These are phyloP conservation scores for Claviceps purpurea DNA, from an alignment of 2,329 filamentous ascomycete species.

Conservation along the genomic window DNA sequence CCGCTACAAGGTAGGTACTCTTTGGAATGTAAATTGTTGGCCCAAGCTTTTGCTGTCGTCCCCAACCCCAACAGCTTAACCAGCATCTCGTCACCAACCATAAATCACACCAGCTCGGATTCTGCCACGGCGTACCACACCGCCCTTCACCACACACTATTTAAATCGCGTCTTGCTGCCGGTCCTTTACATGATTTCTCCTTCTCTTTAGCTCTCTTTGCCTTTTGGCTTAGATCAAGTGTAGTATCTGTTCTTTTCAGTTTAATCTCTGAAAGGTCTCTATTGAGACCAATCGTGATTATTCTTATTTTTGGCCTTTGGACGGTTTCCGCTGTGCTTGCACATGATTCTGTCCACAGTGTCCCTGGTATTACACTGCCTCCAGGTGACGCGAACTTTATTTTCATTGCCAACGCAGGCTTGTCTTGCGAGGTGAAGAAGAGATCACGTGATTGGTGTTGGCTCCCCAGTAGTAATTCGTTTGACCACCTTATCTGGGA, in stretches of 20 bases:
- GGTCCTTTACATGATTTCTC: slow-evolving; percentile 13
- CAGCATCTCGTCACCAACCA: slow-evolving; percentile 1
- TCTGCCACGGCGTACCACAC: slow-evolving; percentile 7
- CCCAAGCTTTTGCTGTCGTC: too few relatives aligned
- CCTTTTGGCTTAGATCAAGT: slow-evolving; percentile 76
- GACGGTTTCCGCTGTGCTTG: slow-evolving; percentile 27
- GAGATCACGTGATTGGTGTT: slow-evolving; percentile 2
- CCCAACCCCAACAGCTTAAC: neutral
- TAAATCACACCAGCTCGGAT: neutral
- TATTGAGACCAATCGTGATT: slow-evolving; percentile 64
- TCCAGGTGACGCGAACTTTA: slow-evolving; percentile 30
- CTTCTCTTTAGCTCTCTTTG: slow-evolving; percentile 30
- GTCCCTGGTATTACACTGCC: slow-evolving; percentile 33
- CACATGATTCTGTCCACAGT: slow-evolving; percentile 26
- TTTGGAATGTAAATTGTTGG: too few relatives aligned
- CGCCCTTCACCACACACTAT: slow-evolving; percentile 10
- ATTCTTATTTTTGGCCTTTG: slow-evolving; percentile 48
- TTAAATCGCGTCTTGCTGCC: slow-evolving; percentile 10
- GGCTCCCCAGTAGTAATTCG: too few relatives aligned
- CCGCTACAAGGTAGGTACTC: too few relatives aligned
- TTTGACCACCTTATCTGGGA: too few relatives aligned
- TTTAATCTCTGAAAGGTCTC: slow-evolving; percentile 86
- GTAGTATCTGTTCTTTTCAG: slow-evolving; percentile 96
- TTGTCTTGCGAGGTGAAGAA: slow-evolving; percentile 26
- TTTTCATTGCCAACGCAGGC: slow-evolving; percentile 26